A percentile compares a stretch with the other conserved stretches of the same genome.
These are phyloP conservation scores for Colletotrichum theobromicola DNA, from an alignment of 2,329 filamentous ascomycete species.

Conservation along the genomic window DNA sequence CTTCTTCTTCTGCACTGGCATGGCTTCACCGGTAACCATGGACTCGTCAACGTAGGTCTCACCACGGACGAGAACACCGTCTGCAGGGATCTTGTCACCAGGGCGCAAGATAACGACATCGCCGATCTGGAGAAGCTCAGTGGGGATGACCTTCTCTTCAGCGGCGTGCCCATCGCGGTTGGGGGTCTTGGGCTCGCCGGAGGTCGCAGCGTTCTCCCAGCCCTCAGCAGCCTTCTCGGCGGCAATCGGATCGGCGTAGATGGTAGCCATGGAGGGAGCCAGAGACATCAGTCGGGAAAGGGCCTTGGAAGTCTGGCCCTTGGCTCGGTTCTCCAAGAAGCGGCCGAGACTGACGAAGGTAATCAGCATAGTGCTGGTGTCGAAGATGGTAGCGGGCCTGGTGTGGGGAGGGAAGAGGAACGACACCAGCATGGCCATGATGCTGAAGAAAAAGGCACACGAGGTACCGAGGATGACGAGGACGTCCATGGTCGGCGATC, in stretches of 20 bases:
- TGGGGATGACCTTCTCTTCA: conserved; percentile 89
- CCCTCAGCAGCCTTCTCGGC: conserved; percentile 87
- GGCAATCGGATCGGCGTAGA: conserved; percentile 93
- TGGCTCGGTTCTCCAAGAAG: conserved; percentile 91
- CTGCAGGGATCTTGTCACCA: conserved; percentile 95
- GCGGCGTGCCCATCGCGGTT: conserved; percentile 62
- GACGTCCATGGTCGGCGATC: conserved; percentile 96
- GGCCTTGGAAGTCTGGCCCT: conserved; percentile 94
- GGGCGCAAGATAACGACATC: conserved; percentile 93
- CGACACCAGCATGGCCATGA: conserved; percentile 85
- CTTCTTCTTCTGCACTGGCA: conserved; percentile 89
- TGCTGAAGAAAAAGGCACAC: conserved; percentile 94
- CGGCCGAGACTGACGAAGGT: conserved; percentile 92
- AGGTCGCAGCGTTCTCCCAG: conserved; percentile 61
- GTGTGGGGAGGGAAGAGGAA: conserved; percentile 76
- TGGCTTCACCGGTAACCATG: conserved; percentile 97
- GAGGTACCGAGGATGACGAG: conserved; percentile 93
- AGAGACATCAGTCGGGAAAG: conserved; percentile 94
- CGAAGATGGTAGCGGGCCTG: conserved; percentile 88
- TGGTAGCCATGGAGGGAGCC: conserved; percentile 94
- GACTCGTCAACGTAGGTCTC: conserved; percentile 96
- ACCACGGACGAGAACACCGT: conserved; percentile 84
- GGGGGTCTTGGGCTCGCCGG: conserved; percentile 50
- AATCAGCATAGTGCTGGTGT: conserved; percentile 98
- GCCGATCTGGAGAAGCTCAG: conserved; percentile 90